Evolutionary conservation across 2,329 filamentous ascomycete species (phyloP).

Genomic region (Ceratocystis ficicola): DNA sequence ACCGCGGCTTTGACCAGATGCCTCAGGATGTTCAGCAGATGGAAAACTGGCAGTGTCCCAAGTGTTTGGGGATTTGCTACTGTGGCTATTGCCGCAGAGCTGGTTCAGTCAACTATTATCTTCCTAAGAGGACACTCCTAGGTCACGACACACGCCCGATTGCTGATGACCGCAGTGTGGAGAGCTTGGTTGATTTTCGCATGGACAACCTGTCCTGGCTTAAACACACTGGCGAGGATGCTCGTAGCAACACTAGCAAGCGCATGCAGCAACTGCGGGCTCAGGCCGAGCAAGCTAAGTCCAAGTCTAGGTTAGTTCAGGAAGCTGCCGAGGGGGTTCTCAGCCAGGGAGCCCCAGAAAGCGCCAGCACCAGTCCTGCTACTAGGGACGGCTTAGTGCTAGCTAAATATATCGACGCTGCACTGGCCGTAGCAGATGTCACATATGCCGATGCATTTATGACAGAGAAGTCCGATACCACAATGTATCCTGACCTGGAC

Average conservation of each 20-base stretch:
- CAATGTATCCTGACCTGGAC: constrained; percentile 41
- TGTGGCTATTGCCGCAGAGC: constrained; percentile 63
- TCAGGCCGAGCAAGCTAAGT: constrained; percentile 46
- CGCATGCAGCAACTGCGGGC: constrained; percentile 46
- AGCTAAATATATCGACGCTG: background rate
- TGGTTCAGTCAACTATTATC: constrained; percentile 61
- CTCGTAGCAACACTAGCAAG: constrained; percentile 44
- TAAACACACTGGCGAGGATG: constrained; percentile 45
- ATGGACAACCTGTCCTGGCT: constrained; percentile 81
- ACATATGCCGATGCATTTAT: constrained; percentile 3
- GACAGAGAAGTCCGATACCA: background rate
- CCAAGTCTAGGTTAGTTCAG: constrained; percentile 28
- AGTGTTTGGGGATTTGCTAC: constrained; percentile 75
- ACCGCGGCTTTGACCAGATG: constrained; percentile 80
- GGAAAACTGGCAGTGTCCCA: constrained; percentile 76
- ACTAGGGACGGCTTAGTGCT: background rate
- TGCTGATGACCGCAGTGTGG: constrained; percentile 81
- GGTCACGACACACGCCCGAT: constrained; percentile 85
- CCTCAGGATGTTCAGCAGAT: constrained; percentile 72
- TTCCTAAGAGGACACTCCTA: constrained; percentile 74
- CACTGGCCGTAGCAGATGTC: background rate
- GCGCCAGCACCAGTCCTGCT: background rate
- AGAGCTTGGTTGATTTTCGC: constrained; percentile 81
- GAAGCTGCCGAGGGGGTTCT: constrained; percentile 30
- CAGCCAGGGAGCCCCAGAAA: background rate